Evolutionary conservation across 1,139 yeast genomes (phyloP).

Genomic region (Taphrina flavorubra): DNA sequence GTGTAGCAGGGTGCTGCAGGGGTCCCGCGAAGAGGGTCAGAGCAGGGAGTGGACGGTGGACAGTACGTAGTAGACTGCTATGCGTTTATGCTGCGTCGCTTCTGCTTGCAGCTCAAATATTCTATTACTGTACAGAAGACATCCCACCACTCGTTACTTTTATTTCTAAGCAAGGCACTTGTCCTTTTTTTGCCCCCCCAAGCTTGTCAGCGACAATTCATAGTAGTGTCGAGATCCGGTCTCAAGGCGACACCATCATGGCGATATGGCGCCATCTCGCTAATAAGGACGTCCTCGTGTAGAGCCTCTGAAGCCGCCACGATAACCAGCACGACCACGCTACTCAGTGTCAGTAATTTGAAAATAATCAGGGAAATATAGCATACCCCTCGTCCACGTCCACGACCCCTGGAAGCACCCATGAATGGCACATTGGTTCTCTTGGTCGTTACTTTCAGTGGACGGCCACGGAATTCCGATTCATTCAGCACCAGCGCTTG

Average conservation of each 20-base stretch:
- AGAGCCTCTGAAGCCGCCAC: constrained; percentile 57
- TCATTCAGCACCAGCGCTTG: constrained; percentile 74
- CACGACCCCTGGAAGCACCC: constrained; percentile 55
- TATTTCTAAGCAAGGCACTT: not conserved
- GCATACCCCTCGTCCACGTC: constrained; percentile 58
- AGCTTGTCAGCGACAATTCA: no score
- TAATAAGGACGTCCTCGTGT: constrained; percentile 49
- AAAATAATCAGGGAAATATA: not conserved
- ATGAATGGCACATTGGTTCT: constrained; percentile 81
- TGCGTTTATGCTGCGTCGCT: not conserved
- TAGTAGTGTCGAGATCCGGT: no score
- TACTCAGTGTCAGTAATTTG: constrained; percentile 47
- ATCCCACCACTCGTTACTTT: not conserved
- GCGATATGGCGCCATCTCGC: not conserved
- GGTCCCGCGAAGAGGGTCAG: no score
- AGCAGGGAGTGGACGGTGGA: no score
- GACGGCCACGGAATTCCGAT: constrained; percentile 68
- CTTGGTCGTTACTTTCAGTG: constrained; percentile 72
- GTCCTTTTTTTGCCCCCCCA: not conserved
- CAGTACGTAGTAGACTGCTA: no score
- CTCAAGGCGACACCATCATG: no score
- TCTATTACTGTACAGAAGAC: not conserved
- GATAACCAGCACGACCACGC: constrained; percentile 59
- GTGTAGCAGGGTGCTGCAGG: no score
- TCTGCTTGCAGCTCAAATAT: not conserved